Evolutionary conservation across 2,329 filamentous ascomycete species (phyloP), one percentile per base, ranked within the genome.

Genomic region (Aspergillus pseudotamarii): DNA sequence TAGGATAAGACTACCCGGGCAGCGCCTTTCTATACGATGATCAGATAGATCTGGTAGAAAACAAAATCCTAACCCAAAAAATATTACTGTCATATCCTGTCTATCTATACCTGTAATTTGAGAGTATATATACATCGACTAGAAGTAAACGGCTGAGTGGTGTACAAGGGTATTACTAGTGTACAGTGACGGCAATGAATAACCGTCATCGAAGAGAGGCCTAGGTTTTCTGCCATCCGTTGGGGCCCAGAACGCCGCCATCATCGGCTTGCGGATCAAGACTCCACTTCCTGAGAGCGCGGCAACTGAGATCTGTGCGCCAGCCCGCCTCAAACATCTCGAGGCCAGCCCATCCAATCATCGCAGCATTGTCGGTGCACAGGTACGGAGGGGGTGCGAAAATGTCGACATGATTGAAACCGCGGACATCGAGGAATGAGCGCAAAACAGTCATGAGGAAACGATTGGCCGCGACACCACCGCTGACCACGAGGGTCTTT

Each of bases 301-400:
- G 75, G 61, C 89, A 84, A 28, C 81, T 83, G 61, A 94, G 72
- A 23, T 86, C 84, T 10, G 88, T 89, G 63, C 82, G 79, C 83
- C 87, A 94, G 0, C 94, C 94, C 1, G 86, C 87, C 76, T 91
- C 85, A 73, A 86, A 97, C 94, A 99, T 97, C 79, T 98, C 94
- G 68, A 94, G 85, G 0, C 91, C 95, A 1, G 94, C 84, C 94
- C 95, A 98, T 1, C 91, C 94, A 75, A 98, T 94, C 95, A 99
- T 99, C 55, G 93, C 92, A 14, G 95, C 95, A 77, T 99, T 98
- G 73, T 99, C 95, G 0, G 93, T 97, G 74, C 95, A 98, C 59
- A 94, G 83, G 48, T 84, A 82, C 11, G 86, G 78, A 3, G 93
- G 93, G n/a, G 95, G 94, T 60, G 90, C 91, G 34, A 89, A 79